Percentiles rank a stretch among this genome's conserved stretches.
Evolutionary conservation across 140 eudicot species (phyloP).

Genomic region (Stevia rebaudiana): DNA sequence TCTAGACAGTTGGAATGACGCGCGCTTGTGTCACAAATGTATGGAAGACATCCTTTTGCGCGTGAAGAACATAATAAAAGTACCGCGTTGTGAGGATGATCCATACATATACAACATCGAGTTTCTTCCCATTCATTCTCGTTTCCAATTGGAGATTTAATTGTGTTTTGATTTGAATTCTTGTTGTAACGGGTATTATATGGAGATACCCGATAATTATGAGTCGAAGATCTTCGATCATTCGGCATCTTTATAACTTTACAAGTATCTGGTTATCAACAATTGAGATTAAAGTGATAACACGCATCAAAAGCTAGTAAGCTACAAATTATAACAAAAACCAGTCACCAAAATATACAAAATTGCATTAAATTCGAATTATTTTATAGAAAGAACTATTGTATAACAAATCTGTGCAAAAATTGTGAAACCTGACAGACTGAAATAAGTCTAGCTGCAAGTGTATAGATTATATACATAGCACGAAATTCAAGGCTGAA

Average conservation of each 20-base stretch:
- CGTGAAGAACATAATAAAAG: constrained; percentile 60
- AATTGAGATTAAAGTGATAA: neutral
- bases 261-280: constrained; percentile 11
- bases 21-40: constrained; percentile 80
- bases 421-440: neutral
- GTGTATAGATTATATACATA: too few species aligned
- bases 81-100: constrained; percentile 80
- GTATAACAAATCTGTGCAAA: neutral
- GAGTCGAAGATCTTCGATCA: constrained; percentile 51
- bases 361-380: constrained; percentile 1
- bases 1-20: constrained; percentile 82
- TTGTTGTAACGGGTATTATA: constrained; percentile 32
- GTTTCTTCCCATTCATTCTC: constrained; percentile 67
- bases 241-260: constrained; percentile 47
- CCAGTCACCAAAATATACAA: neutral
- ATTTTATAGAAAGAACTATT: neutral
- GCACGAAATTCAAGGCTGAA: too few species aligned
- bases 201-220: constrained; percentile 45
- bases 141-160: constrained; percentile 28
- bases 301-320: too few species aligned
- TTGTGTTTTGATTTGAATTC: constrained; percentile 14
- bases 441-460: neutral
- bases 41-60: constrained; percentile 79
- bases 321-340: neutral
- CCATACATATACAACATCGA: constrained; percentile 69